Conservation (phyloP, 2,329 filamentous ascomycete species). For the Aspergillus amoenus region DNA sequence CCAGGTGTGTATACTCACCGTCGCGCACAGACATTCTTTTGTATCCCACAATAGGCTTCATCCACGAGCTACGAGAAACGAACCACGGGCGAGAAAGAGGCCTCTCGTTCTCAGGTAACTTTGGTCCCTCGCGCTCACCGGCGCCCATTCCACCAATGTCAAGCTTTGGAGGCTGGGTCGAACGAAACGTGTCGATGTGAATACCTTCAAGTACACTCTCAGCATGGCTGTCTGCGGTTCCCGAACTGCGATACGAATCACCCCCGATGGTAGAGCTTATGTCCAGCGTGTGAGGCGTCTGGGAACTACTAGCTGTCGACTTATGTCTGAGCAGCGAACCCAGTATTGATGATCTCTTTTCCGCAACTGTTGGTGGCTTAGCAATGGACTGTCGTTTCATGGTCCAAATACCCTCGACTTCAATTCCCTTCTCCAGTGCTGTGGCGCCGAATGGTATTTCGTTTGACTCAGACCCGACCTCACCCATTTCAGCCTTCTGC, state of each 20-base stretch:
- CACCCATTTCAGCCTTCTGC: slow-evolving; percentile 51
- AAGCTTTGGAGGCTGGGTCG: slow-evolving; percentile 4
- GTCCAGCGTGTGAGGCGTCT: not conserved
- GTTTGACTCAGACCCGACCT: slow-evolving; percentile 53
- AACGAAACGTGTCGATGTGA: slow-evolving; percentile 6
- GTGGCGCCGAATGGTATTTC: slow-evolving; percentile 83
- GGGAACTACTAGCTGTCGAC: not conserved
- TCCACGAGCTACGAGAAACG: slow-evolving; percentile 20
- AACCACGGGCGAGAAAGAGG: slow-evolving; percentile 15
- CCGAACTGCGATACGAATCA: slow-evolving; percentile 2
- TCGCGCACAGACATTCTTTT: slow-evolving; percentile 12
- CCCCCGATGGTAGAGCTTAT: not conserved
- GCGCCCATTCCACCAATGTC: not conserved
- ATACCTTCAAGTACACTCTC: slow-evolving; percentile 8
- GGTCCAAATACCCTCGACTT: slow-evolving; percentile 83
- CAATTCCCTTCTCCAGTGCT: slow-evolving; percentile 77
- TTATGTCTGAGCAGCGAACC: slow-evolving; percentile 4
- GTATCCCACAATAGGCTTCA: slow-evolving; percentile 17
- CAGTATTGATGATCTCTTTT: slow-evolving; percentile 12
- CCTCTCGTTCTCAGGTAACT: slow-evolving; percentile 1
- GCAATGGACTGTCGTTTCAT: slow-evolving; percentile 48
- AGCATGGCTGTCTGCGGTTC: not conserved
- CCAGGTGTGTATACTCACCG: slow-evolving; percentile 7
- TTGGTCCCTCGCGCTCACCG: not conserved
- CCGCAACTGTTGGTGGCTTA: slow-evolving; percentile 25